Base-by-base conservation (phyloP, 208 protist genomes). In the Trypanosoma grayi region DNA sequence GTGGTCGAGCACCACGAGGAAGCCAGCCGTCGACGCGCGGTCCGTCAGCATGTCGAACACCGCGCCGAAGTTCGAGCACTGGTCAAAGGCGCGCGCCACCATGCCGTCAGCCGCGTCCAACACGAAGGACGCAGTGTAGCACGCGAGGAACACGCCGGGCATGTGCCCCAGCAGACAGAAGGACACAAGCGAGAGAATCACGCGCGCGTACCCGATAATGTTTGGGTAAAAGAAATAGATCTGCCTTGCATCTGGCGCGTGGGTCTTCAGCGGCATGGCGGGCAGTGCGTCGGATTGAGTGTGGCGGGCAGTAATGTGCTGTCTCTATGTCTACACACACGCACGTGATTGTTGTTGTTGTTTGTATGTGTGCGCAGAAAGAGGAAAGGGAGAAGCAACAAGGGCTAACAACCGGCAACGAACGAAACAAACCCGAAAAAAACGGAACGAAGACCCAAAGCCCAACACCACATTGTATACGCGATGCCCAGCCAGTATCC, bases 11-110 rank as follows among this genome's bases (percentile, higher is more conserved):
- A 97, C 75, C n/a, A 97, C 73, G 31, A 94, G 66, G 36, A 98
- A 72, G 25, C 90, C 90, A 8, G 87, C 85, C 5, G 93, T 97
- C 13, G 89, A 91, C 7, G 87, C 85, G 25, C 95, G 86, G 61
- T 98, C 95, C 16, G 91, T 97, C 18, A 97, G 68, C 92, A 97
- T 97, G 75, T 98, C 95, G 7, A 98, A 81, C 44, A 98, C 88
- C 11, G 88, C 81, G 40, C 95, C 95, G 53, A 98, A 96, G 64
- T 81, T 70, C 20, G 91, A 94, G 68, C 81, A 92, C 75, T 98
- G 95, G 20, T 81, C 77, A 24, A 95, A 66, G 18, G 60, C 66
- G 20, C 95, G 86, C 1, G 95, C 95, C 7, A 89, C 89, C 54
- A 87, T 84, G 30, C 95, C 95, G 51, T 98, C 95, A 0, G 79